Conservation (phyloP, 2,329 filamentous ascomycete species). For the Colletotrichum godetiae region DNA sequence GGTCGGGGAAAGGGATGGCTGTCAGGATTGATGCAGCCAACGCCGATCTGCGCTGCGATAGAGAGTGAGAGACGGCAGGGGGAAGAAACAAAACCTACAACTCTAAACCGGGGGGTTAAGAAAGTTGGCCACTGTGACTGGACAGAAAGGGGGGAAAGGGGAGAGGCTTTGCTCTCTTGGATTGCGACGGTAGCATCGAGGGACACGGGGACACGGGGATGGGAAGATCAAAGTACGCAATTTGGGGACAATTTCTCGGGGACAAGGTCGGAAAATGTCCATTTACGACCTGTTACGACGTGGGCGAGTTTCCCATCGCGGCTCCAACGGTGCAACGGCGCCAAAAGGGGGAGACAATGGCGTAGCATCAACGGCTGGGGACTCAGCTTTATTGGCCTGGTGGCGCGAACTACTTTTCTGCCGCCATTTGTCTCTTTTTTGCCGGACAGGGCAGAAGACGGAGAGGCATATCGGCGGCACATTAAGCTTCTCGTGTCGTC, state of each 20-base stretch:
- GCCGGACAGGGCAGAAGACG: not conserved
- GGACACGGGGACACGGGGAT: not conserved
- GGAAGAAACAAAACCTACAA: conserved; percentile 14
- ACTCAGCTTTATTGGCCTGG: not conserved
- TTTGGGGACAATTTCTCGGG: not conserved
- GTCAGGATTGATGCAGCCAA: conserved; percentile 6
- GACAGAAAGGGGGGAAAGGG: not conserved
- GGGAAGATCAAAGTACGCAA: not conserved
- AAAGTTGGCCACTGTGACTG: not conserved
- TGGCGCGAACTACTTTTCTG: not conserved
- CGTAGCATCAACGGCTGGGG: not conserved
- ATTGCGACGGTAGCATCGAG: conserved; percentile 1
- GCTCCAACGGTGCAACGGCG: not conserved
- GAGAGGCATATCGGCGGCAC: not conserved
- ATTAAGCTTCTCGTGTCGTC: conserved; percentile 17
- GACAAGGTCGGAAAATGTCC: not conserved
- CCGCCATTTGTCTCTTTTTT: not conserved
- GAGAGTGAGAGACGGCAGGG: conserved; percentile 7
- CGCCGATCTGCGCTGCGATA: conserved; percentile 22
- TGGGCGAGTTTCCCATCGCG: not conserved
- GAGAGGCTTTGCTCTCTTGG: not conserved
- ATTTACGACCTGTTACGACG: not conserved
- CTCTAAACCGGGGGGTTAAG: conserved; percentile 9
- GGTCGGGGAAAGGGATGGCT: not conserved
- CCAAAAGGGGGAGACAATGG: not conserved